A percentile compares a stretch with the other conserved stretches of the same genome.
phyloP scores from a whole-genome alignment of 805 yeast species.

The Monosporozyma aquatica region DNA sequence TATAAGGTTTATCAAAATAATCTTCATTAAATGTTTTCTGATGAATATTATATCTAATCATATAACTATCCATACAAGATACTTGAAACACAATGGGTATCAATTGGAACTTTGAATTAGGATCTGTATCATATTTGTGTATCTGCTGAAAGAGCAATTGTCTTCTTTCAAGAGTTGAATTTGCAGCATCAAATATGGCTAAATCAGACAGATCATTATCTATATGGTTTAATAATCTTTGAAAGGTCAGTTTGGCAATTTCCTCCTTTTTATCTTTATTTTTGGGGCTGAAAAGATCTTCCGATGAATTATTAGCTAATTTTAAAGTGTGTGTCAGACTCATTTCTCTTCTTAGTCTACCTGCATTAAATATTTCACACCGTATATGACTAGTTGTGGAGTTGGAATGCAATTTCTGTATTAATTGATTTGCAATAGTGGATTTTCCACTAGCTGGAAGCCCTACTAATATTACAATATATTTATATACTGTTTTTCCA shows the following conservation, averaged over 20 bases:
- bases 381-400: slow-evolving; percentile 21
- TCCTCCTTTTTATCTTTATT: slow-evolving; percentile 38
- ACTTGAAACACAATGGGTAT: slow-evolving; percentile 51
- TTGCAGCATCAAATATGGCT: slow-evolving; percentile 55
- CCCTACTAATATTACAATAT: slow-evolving; percentile 65
- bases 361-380: slow-evolving; percentile 57
- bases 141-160: slow-evolving; percentile 22
- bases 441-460: slow-evolving; percentile 74
- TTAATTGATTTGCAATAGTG: slow-evolving; percentile 57
- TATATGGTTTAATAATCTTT: slow-evolving; percentile 37
- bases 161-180: slow-evolving; percentile 41
- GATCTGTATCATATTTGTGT: slow-evolving; percentile 13
- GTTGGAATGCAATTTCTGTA: slow-evolving; percentile 40
- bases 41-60: slow-evolving; percentile 52
- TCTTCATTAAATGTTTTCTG: slow-evolving; percentile 57
- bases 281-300: slow-evolving; percentile 36
- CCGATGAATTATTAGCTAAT: slow-evolving; percentile 27
- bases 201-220: slow-evolving; percentile 38
- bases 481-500: slow-evolving; percentile 27
- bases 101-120: slow-evolving; percentile 22
- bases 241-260: slow-evolving; percentile 45
- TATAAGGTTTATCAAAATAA: slow-evolving; percentile 44
- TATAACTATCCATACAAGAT: slow-evolving; percentile 43
- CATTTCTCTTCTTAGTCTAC: slow-evolving; percentile 56
- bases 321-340: slow-evolving; percentile 23